Base-by-base conservation (phyloP, 1,284 basidiomycete species). In the Cutaneotrichosporon sp. region DNA sequence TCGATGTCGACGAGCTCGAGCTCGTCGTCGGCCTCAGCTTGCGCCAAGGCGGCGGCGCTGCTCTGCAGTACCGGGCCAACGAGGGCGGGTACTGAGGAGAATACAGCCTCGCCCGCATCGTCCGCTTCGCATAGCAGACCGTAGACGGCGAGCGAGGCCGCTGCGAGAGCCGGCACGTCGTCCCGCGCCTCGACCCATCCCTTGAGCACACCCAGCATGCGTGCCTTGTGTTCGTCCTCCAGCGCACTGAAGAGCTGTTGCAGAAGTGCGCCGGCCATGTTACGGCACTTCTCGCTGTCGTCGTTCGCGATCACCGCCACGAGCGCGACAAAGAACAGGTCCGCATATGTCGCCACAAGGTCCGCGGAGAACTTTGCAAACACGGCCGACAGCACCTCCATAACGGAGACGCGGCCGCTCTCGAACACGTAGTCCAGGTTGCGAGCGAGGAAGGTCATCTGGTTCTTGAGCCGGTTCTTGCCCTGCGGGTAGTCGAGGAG, bases 401-500 rank as follows among this genome's bases (percentile, higher is more conserved):
- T 84, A 20, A 97, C 90, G 17, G 92, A 97, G 48, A 84, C 80
- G 34, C 96, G 82, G 1, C 96, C 96, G 49, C 84, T 88, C 66
- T 97, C 92, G 70, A 89, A 84, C 26, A 86, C 82, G 72, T 97
- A 99, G 5, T 89, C 85, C 24, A 97, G 76, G 70, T 99, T 98
- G 71, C 90, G 90, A 22, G 91, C 90, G 24, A 99, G 80, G 78
- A 97, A 97, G 0, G 85, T 82, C 81, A 99, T 88, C 63, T 90
- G 89, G 46, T 84, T 86, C 57, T 84, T 85, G 11, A 98, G 79
- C 3, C 94, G 84, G 2, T 87, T 88, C 63, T 90, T 88, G 32
- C 96, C 96, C 71, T 98, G 96, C 2, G 96, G 96, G 66, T 98
- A 99, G 66, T 99, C 94, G 34, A 98, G 83, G 53, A 98, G 78